Conservation (phyloP, 495 filamentous ascomycete genomes). For the Durotheca rogersii region DNA sequence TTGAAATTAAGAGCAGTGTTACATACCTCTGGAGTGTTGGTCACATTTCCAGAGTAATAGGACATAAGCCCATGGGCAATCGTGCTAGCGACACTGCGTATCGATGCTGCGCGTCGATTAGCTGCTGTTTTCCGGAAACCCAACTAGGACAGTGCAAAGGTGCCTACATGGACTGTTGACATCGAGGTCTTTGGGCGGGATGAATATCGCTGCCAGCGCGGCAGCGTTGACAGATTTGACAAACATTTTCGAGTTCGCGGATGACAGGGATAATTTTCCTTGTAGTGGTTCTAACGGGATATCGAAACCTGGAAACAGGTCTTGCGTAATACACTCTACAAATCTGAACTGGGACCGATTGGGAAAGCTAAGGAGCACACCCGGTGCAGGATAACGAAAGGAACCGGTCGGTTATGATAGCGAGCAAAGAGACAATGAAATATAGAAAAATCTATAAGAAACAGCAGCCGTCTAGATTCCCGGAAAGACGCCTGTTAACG, state of each 20-base stretch:
- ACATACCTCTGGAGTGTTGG: constrained; percentile 53
- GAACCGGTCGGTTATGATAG: background rate
- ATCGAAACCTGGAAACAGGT: constrained; percentile 17
- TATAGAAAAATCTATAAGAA: constrained; percentile 3
- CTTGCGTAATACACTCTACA: constrained; percentile 12
- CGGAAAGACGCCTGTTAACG: too few species aligned
- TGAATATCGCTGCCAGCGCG: constrained; percentile 34
- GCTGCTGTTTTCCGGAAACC: background rate
- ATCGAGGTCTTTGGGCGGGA: constrained; percentile 45
- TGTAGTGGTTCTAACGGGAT: too few species aligned
- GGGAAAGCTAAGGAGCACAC: constrained; percentile 4
- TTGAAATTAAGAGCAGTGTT: constrained; percentile 22
- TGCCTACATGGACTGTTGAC: constrained; percentile 44
- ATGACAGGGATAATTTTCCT: constrained; percentile 9
- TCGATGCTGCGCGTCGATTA: constrained; percentile 43
- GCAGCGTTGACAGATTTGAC: constrained; percentile 36
- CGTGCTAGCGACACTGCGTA: constrained; percentile 49
- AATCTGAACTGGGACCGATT: constrained; percentile 15
- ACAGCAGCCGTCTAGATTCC: too few species aligned
- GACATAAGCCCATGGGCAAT: constrained; percentile 56
- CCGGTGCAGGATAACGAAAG: constrained; percentile 5
- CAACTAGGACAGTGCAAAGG: background rate
- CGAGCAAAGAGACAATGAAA: constrained; percentile 12
- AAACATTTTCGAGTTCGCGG: constrained; percentile 21
- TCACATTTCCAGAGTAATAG: constrained; percentile 66